Evolutionary conservation across 148 eudicot genomes (phyloP).

Genomic region (Camellia lanceoleosa): DNA sequence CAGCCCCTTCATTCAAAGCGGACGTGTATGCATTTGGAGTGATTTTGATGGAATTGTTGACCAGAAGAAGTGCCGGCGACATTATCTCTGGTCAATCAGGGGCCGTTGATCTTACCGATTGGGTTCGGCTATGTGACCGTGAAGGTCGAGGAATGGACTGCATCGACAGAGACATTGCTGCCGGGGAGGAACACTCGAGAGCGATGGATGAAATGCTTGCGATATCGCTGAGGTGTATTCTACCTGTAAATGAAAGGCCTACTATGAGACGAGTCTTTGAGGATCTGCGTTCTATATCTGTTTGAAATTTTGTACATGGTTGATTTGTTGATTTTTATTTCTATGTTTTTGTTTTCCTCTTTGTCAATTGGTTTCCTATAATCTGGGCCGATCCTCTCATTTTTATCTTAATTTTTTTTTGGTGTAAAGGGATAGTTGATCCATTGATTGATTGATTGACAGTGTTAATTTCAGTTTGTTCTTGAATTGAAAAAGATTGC

Average conservation of each 20-base stretch:
- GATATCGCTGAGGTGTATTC: constrained; percentile 77
- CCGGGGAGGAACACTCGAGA: constrained; percentile 52
- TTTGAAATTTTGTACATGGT: constrained; percentile 63
- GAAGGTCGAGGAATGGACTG: constrained; percentile 88
- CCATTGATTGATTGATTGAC: constrained; percentile 77
- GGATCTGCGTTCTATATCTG: constrained; percentile 62
- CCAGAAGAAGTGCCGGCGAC: constrained; percentile 95
- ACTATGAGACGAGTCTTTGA: constrained; percentile 72
- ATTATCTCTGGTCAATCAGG: constrained; percentile 92
- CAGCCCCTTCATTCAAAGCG: constrained; percentile 61
- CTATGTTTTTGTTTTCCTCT: constrained; percentile 21
- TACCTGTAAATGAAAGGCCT: constrained; percentile 90
- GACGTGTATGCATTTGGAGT: constrained; percentile 94
- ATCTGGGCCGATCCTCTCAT: constrained; percentile 54
- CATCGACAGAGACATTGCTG: constrained; percentile 70
- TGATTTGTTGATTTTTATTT: constrained; percentile 16
- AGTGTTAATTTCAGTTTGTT: constrained; percentile 19
- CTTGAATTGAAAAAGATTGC: constrained; percentile 30
- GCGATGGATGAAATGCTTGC: constrained; percentile 82
- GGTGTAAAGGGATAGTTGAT: constrained; percentile 79
- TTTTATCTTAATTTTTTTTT: constrained; percentile 44
- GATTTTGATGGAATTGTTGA: constrained; percentile 83
- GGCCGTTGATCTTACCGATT: constrained; percentile 91
- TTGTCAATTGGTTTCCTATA: constrained; percentile 31
- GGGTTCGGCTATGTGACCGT: constrained; percentile 85